Conservation (phyloP, 768 basidiomycete genomes). For the Tephrocybe sp. region DNA sequence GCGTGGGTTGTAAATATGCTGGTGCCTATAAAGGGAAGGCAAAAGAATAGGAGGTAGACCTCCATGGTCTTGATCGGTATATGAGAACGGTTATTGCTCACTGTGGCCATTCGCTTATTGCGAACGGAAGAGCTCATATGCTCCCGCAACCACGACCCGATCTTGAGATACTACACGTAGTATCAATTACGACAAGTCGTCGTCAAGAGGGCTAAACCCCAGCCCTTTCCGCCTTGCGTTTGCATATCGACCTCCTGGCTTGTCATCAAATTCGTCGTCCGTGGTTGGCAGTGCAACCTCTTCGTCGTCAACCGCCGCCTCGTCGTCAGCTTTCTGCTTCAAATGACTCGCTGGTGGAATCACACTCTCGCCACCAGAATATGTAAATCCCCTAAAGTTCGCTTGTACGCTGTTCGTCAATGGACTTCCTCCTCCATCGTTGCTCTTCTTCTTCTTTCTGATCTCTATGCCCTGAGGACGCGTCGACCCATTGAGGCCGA, state of each 20-base stretch:
- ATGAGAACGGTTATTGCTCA: slow-evolving; percentile 10
- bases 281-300: slow-evolving; percentile 50
- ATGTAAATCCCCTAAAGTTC: slow-evolving; percentile 95
- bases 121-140: slow-evolving; percentile 18
- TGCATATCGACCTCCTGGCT: slow-evolving; percentile 70
- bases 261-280: slow-evolving; percentile 72
- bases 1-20: slow-evolving; percentile 14
- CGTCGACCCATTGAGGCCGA: slow-evolving; percentile 18
- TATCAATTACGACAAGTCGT: slow-evolving; percentile 29
- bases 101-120: slow-evolving; percentile 18
- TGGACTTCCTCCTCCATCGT: slow-evolving; percentile 54
- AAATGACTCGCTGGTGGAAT: slow-evolving; percentile 40
- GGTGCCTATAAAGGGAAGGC: slow-evolving; percentile 1
- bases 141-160: slow-evolving; percentile 14
- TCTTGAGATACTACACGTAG: background rate
- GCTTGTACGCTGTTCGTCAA: slow-evolving; percentile 93
- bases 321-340: slow-evolving; percentile 49
- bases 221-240: slow-evolving; percentile 48
- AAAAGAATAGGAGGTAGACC: slow-evolving; percentile 1
- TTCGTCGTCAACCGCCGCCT: slow-evolving; percentile 51
- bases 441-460: slow-evolving; percentile 44
- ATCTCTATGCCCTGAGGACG: slow-evolving; percentile 50
- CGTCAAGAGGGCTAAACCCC: slow-evolving; percentile 39
- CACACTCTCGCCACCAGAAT: slow-evolving; percentile 71
- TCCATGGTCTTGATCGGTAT: slow-evolving; percentile 8